Evolutionary conservation across 345 rosid species (phyloP).

Genomic region (Anacardium occidentale): DNA sequence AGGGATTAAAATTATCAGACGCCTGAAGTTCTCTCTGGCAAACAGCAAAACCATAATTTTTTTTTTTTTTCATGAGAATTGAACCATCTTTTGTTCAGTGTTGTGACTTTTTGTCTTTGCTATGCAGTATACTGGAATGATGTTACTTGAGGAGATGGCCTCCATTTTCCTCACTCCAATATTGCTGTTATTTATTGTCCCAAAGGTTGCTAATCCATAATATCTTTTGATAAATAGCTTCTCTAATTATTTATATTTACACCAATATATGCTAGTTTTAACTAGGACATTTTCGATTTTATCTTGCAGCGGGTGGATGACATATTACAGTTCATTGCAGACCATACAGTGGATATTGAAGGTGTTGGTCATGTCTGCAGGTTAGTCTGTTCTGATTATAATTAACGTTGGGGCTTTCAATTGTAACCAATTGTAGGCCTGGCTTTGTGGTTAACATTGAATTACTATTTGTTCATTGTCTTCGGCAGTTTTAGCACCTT

Average conservation of each 20-base stretch:
- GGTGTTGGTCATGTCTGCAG: slow-evolving; percentile 99
- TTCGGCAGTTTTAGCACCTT: slow-evolving; percentile 80
- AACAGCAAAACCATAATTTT: not conserved
- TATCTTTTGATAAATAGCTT: slow-evolving; percentile 7
- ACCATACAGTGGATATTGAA: slow-evolving; percentile 77
- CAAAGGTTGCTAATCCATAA: slow-evolving; percentile 49
- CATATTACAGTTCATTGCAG: slow-evolving; percentile 83
- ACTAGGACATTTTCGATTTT: slow-evolving; percentile 19
- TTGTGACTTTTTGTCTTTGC: slow-evolving; percentile 5
- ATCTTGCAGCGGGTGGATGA: slow-evolving; percentile 86
- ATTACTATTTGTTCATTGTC: not conserved
- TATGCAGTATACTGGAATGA: slow-evolving; percentile 93
- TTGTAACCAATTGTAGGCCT: not conserved
- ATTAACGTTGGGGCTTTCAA: not conserved
- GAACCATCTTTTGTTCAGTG: slow-evolving; percentile 10
- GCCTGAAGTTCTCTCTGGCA: not conserved
- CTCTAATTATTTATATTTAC: not conserved
- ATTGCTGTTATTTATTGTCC: slow-evolving; percentile 82
- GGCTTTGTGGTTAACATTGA: not conserved
- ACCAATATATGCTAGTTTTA: slow-evolving; percentile 11
- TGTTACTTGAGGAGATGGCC: slow-evolving; percentile 96
- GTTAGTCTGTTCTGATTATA: slow-evolving; percentile 31
- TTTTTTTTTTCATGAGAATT: slow-evolving; percentile 1
- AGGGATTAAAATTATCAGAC: not conserved
- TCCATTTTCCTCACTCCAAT: slow-evolving; percentile 95